Conservation (phyloP, 169 alveolate genomes). For the Cryptosporidium andersoni region DNA sequence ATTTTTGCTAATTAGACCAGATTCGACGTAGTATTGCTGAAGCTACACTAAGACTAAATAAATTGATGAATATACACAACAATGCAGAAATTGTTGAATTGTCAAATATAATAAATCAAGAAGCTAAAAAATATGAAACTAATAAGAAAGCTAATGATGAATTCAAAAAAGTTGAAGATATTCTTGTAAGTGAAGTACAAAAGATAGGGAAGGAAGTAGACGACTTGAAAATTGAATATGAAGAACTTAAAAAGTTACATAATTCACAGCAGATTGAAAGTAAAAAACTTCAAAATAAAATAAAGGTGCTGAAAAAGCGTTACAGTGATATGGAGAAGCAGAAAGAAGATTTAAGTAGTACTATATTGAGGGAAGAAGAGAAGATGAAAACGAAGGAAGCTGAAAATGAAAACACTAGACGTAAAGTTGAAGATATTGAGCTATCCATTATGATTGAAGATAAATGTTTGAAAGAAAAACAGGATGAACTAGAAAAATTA, state of each 20-base stretch:
- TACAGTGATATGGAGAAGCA: background rate
- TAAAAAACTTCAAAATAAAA: conserved; percentile 3
- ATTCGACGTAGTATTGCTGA: conserved; percentile 25
- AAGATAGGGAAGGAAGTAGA: conserved; percentile 30
- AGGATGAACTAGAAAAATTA: background rate
- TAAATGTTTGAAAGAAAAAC: conserved; percentile 7
- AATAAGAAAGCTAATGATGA: background rate
- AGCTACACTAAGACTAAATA: conserved; percentile 6
- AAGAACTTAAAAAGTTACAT: background rate
- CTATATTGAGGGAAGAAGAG: background rate
- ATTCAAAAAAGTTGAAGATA: conserved; percentile 8
- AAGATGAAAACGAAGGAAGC: background rate
- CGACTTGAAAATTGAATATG: conserved; percentile 13
- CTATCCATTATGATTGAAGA: conserved; percentile 45
- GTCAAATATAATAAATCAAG: conserved; percentile 18
- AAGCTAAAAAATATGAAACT: conserved; percentile 14
- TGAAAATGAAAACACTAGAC: conserved; percentile 7
- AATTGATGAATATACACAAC: conserved; percentile 20
- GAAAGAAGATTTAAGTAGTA: conserved; percentile 14
- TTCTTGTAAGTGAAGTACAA: conserved; percentile 23
- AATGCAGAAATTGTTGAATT: conserved; percentile 38
- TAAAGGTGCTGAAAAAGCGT: conserved; percentile 3
- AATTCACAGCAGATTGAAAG: background rate
- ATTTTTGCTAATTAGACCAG: background rate
- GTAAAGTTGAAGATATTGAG: conserved; percentile 38